Conservation (phyloP, 148 eudicot species). For the Suaeda aralocaspica region DNA sequence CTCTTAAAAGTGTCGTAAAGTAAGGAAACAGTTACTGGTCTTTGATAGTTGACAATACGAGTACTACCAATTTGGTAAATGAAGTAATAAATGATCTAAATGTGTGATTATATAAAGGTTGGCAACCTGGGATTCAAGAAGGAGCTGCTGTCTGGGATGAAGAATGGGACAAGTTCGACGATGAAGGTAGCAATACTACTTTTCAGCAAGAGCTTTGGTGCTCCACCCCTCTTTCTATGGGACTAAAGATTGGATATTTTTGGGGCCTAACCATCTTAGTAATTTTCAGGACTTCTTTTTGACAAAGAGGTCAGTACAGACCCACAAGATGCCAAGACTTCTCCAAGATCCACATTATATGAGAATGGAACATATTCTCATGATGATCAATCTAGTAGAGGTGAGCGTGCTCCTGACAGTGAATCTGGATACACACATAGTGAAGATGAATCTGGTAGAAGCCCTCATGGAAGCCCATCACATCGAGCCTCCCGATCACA, state of each 20-base stretch:
- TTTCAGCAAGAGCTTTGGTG: no score
- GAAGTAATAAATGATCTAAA: slow-evolving; percentile 15
- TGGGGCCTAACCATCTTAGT: slow-evolving; percentile 11
- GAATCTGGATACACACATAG: slow-evolving; percentile 64
- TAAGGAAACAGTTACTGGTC: neutral
- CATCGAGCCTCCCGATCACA: slow-evolving; percentile 48
- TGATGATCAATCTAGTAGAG: slow-evolving; percentile 42
- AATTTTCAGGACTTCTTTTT: slow-evolving; percentile 58
- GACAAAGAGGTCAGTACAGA: slow-evolving; percentile 45
- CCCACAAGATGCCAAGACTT: slow-evolving; percentile 31
- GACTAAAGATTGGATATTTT: neutral
- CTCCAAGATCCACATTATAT: slow-evolving; percentile 42
- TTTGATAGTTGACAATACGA: neutral
- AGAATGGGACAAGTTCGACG: slow-evolving; percentile 99
- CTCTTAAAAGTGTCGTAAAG: neutral
- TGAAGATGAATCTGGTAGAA: slow-evolving; percentile 80
- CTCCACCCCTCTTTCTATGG: neutral
- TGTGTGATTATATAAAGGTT: slow-evolving; percentile 48
- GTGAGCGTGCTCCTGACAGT: slow-evolving; percentile 42
- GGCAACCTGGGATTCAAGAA: slow-evolving; percentile 95
- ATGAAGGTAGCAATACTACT: slow-evolving; percentile 57
- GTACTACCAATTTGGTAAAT: slow-evolving; percentile 1
- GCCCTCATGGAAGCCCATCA: slow-evolving; percentile 69
- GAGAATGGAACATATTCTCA: slow-evolving; percentile 50
- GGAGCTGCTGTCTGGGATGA: slow-evolving; percentile 91